These are phyloP conservation scores for Urochloa ruziziensis DNA, from an alignment of 176 grass and related monocot species.

Conservation along the genomic window DNA sequence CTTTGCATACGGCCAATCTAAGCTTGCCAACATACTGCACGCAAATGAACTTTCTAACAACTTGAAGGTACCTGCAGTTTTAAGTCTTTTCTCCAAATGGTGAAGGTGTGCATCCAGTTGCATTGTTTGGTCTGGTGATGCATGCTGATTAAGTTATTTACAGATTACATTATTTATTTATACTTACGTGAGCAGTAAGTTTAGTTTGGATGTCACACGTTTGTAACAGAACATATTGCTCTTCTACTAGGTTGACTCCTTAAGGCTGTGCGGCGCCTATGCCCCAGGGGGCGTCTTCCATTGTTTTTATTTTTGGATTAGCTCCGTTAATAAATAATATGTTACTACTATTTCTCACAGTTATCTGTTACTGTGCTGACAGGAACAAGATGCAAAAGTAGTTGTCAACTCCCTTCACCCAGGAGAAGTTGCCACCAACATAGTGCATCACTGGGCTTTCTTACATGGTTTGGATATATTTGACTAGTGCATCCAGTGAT, in stretches of 20 bases:
- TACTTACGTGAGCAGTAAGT: too few species aligned
- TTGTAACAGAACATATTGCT: too few species aligned
- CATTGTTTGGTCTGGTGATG: neutral
- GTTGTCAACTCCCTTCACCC: constrained; percentile 67
- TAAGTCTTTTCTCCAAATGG: neutral
- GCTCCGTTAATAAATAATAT: too few species aligned
- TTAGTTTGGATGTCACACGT: too few species aligned
- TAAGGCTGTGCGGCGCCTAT: too few species aligned
- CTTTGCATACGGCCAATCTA: constrained; percentile 63
- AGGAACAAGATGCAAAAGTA: constrained; percentile 65
- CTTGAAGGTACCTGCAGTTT: constrained; percentile 37
- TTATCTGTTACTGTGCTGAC: neutral
- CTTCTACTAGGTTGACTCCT: too few species aligned
- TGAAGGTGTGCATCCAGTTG: neutral
- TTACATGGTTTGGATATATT: constrained; percentile 46
- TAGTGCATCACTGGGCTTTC: constrained; percentile 53
- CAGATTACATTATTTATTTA: too few species aligned
- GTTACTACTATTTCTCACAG: too few species aligned
- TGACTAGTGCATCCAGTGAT: neutral
- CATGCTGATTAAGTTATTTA: too few species aligned
- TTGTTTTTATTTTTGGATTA: too few species aligned
- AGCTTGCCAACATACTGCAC: constrained; percentile 71
- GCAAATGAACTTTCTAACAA: constrained; percentile 49
- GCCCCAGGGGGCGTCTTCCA: too few species aligned
- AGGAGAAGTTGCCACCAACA: constrained; percentile 65